Evolutionary conservation across 176 grass and related monocot species (phyloP).

Genomic region (Hyparrhenia diplandra): DNA sequence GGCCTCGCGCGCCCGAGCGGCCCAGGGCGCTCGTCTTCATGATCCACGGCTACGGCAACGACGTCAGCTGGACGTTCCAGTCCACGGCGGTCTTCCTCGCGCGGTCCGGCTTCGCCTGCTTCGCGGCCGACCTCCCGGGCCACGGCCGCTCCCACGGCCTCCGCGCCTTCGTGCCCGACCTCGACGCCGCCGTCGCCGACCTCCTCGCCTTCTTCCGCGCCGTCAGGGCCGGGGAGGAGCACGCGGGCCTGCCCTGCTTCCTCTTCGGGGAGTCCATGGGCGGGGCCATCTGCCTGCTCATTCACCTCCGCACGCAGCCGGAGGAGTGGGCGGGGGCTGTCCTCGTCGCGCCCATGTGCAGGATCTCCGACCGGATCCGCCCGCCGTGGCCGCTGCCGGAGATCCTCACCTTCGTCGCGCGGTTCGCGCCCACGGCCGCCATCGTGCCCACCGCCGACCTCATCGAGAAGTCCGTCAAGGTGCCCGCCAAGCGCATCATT

Average conservation of each 20-base stretch:
- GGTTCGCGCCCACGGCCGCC: slow-evolving; percentile 68
- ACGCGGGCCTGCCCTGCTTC: slow-evolving; percentile 50
- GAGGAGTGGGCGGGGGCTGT: slow-evolving; percentile 65
- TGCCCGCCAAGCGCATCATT: slow-evolving; percentile 66
- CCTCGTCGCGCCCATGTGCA: slow-evolving; percentile 92
- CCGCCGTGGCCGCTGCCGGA: slow-evolving; percentile 65
- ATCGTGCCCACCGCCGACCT: slow-evolving; percentile 90
- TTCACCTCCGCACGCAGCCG: slow-evolving; percentile 58
- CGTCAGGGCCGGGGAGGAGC: slow-evolving; percentile 29
- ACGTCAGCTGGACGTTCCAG: slow-evolving; percentile 94
- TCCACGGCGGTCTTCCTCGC: slow-evolving; percentile 76
- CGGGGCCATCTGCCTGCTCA: slow-evolving; percentile 78
- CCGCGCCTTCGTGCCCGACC: slow-evolving; percentile 70
- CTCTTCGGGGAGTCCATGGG: slow-evolving; percentile 89
- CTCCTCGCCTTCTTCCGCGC: slow-evolving; percentile 67
- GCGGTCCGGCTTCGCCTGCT: slow-evolving; percentile 73
- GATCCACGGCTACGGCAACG: slow-evolving; percentile 94
- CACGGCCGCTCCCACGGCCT: slow-evolving; percentile 78
- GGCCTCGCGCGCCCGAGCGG: slow-evolving; percentile 1
- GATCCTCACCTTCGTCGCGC: slow-evolving; percentile 64
- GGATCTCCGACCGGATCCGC: slow-evolving; percentile 78
- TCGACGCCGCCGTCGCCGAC: slow-evolving; percentile 48
- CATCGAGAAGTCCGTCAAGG: slow-evolving; percentile 80
- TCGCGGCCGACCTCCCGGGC: slow-evolving; percentile 82
- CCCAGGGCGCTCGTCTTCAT: slow-evolving; percentile 73